Base-by-base conservation (phyloP, 805 yeast genomes). In the Jamesozyma piceae region DNA sequence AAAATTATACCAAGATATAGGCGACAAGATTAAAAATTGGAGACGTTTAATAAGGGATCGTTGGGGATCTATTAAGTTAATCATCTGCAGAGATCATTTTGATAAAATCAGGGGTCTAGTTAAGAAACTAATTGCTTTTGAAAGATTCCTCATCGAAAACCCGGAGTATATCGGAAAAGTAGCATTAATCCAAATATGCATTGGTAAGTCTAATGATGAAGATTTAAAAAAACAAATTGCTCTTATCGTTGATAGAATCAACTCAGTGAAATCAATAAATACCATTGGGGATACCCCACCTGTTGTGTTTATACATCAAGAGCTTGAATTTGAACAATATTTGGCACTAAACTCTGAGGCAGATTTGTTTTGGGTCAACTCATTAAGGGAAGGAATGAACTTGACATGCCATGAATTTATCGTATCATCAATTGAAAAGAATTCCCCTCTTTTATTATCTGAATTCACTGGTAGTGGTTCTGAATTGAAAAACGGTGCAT, bases 321-420 rank as follows among this genome's bases (percentile, higher is more conserved):
- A 90, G 52, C 76, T 92, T 41, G 89, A 79, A 30, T 90, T 85
- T 57, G 84, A 79, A 45, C 97, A 92, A 62, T 90, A 90, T 57
- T 62, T 92, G 44, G 97, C 95, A 0, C 66, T 92, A 37, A 73
- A 84, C 35, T 67, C 78, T 29, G 97, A 88, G 57, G 95, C 97
- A 1, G 94, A 86, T 50, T 70, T 78, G 0, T 92, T 90, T 56
- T 79, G 84, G 42, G 97, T 90, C 2, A 80, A 95, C 9, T 84
- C 95, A 1, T 74, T 90, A 72, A 78, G 98, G 57, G 98, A 92
- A 62, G 98, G 98, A 22, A 84, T 92, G 88, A 92, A 92, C 55
- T 69, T 92, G 56, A 88, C 97, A 0, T 90, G 97, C 53, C 98
- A 92, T 57, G 98, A 92, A 61, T 92, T 82, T 58, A 74, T 89